Conservation (phyloP, 192 early-diverging fungal species). For the Dimargaris cristalligena region DNA sequence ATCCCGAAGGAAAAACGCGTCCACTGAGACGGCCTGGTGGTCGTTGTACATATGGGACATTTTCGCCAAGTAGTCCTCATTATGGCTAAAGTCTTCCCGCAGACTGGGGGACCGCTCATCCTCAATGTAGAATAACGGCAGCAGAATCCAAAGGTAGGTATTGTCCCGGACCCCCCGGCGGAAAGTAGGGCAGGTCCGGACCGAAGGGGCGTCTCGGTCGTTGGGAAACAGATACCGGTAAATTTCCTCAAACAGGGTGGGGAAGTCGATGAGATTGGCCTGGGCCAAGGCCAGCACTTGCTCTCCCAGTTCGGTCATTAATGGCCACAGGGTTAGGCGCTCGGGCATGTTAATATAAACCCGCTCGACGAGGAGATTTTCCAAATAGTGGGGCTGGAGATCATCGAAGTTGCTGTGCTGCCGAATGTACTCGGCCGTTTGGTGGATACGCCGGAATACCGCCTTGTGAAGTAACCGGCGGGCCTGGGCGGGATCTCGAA, state of each 20-base stretch:
- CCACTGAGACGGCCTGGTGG: conserved; percentile 48
- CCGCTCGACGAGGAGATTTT: conserved; percentile 21
- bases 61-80: conserved; percentile 55
- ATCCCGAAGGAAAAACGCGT: conserved; percentile 58
- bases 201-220: conserved; percentile 26
- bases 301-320: conserved; percentile 58
- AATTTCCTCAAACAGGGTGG: conserved; percentile 33
- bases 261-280: conserved; percentile 35
- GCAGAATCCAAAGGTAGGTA: conserved; percentile 49
- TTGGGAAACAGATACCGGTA: conserved; percentile 33
- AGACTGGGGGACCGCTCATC: conserved; percentile 37
- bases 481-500: not conserved
- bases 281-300: conserved; percentile 56
- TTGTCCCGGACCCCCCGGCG: conserved; percentile 41
- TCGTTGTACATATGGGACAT: conserved; percentile 57
- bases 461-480: not conserved
- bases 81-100: conserved; percentile 42
- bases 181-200: conserved; percentile 7
- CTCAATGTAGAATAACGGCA: conserved; percentile 56
- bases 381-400: conserved; percentile 20
- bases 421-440: conserved; percentile 24
- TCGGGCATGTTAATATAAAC: conserved; percentile 44
- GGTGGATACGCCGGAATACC: conserved; percentile 12
- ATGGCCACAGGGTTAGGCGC: conserved; percentile 51
- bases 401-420: conserved; percentile 31